Base-by-base conservation (phyloP, 768 basidiomycete species). In the Strobilomyces dryophilus region DNA sequence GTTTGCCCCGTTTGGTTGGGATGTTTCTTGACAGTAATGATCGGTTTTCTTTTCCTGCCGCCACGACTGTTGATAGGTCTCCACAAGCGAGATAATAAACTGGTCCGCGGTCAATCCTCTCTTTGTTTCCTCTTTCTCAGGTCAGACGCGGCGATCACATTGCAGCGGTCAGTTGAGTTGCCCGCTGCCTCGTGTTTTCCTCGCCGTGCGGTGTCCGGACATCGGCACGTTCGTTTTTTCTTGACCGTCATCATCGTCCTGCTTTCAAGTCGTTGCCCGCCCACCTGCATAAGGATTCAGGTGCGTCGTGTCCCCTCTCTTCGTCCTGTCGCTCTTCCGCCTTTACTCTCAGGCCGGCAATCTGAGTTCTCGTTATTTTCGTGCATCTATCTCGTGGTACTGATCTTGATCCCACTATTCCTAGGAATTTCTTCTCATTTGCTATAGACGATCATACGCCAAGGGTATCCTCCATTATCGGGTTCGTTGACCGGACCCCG, bases 401-500 rank as follows among this genome's bases (percentile, higher is more conserved):
- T 62, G 24, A 62, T 49, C 40, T 44, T 46, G 14, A 32, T 45
- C 44, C 24, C 37, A 62, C 49, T 24, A 45, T 37, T 47, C 41
- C 20, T 40, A 47, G 55, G 53, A 51, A 17, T 45, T 42, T 49
- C 48, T 40, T 35, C 47, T 47, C 42, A 24, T 41, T 29, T 35
- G 40, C 41, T 39, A 12, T 45, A 43, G 46, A 44, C 45, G 47
- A 53, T 60, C 49, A 53, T 56, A 54, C 61, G 52, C 63, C 55
- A 11, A 39, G 51, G 45, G 36, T 49, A 12, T 31, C 44, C 53
- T 59, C 63, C 57, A 55, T 56, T 27, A 27, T 31, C 40, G 34
- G 62, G 52, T 56, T 55, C 61, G 62, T 64, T 58, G 65, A 66
- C 52, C 62, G 65, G 39, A 56, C 51, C 53, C 50, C 45, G 41